Base-by-base conservation (phyloP, 345 rosid genomes). In the Lumnitzera littorea region DNA sequence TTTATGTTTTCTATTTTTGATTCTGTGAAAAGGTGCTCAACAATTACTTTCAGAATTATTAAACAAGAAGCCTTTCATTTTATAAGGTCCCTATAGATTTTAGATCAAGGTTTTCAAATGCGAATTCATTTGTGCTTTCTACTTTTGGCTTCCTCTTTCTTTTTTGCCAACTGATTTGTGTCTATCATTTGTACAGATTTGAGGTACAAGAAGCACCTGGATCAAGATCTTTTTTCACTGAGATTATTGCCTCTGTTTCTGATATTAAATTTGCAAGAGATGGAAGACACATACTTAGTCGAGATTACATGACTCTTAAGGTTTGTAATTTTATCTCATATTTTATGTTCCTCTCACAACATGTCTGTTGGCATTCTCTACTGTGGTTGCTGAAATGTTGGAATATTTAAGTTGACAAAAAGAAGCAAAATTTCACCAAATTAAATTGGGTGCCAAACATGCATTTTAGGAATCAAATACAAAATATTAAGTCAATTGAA, bases 231-330 rank as follows among this genome's bases (percentile, higher is more conserved):
- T 91, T 88, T 68, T 91, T 91, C 78, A 85, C 97, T 0, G 97
- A 91, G 77, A 91, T 91, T 74, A 91, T 91, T 74, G 97, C 97
- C 66, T 91, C 97, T 15, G 73, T 88, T 72, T 91, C 98, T 48
- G 96, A 91, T 73, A 81, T 88, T 62, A 91, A 88, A 76, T 91
- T 91, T 73, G 80, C 89, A 0, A 86, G 73, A 72, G 85, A 73
- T 62, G 96, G 98, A 57, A 86, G 94, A 74, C 79, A 86, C 69
- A 76, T 91, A 66, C 88, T 91, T 65, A 84, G 96, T 72, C 96
- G 97, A 49, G 97, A 91, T 75, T 91, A 89, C 82, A 89, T 91
- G 98, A 87, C 95, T 58, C 92, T 91, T 61, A 91, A 91, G 96
- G 97, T 91, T 62, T 31, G 16, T 50, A 1, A 31, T 57, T 54